phyloP scores from a whole-genome alignment of 139 green algal genomes.

The Auxenochlorella pyrenoidosa region DNA sequence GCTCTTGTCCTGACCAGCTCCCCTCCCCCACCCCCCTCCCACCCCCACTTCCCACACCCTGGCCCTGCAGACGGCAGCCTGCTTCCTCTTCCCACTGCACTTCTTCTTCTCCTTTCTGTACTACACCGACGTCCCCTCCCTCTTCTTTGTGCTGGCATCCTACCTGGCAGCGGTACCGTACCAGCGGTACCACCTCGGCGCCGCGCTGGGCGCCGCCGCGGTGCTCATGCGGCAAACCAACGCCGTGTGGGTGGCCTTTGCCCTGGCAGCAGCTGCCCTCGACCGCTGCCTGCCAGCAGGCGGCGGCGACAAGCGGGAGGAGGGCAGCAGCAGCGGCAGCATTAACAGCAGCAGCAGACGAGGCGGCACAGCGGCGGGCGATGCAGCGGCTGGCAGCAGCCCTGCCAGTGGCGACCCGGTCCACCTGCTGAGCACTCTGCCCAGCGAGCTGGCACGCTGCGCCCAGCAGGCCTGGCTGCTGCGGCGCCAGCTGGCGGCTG shows the following conservation, averaged over 20 bases:
- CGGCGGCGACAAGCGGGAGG: not conserved
- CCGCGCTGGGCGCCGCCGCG: conserved; percentile 55
- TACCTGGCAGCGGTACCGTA: conserved; percentile 46
- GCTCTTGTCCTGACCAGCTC: too few relatives aligned
- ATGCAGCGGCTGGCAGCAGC: not conserved
- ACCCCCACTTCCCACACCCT: not conserved
- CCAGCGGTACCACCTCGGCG: conserved; percentile 17
- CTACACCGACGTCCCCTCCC: conserved; percentile 92
- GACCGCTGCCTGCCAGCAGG: not conserved
- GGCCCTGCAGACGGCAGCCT: conserved; percentile 41
- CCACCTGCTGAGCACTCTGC: not conserved
- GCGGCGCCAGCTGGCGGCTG: conserved; percentile 27
- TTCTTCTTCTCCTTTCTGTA: conserved; percentile 93
- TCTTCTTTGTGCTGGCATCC: conserved; percentile 69
- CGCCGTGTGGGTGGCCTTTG: conserved; percentile 89
- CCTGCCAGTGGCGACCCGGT: not conserved
- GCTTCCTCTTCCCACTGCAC: conserved; percentile 78
- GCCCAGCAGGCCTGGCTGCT: conserved; percentile 14
- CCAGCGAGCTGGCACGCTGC: not conserved
- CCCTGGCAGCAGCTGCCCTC: conserved; percentile 30
- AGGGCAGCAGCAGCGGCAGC: not conserved
- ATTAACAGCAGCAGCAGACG: not conserved
- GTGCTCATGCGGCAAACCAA: conserved; percentile 92
- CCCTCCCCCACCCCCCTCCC: not conserved
- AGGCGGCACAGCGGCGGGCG: not conserved